These are phyloP conservation scores for Neofusicoccum cordaticola DNA, from an alignment of 2,329 filamentous ascomycete genomes.

Conservation along the genomic window DNA sequence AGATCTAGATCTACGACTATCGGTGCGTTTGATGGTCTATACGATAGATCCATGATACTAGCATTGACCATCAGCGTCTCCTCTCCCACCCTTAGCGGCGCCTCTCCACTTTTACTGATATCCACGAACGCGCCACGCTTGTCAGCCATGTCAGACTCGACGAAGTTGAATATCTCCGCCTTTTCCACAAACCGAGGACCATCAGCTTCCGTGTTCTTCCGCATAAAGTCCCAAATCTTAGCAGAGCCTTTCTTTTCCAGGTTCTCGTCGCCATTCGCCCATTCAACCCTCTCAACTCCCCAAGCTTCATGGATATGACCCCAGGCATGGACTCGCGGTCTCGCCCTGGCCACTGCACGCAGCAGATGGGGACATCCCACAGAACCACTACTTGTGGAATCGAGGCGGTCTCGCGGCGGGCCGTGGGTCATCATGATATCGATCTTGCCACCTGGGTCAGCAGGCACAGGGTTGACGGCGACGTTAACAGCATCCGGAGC, in stretches of 20 bases:
- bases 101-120: constrained; percentile 26
- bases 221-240: too few species aligned
- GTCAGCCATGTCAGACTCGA: constrained; percentile 22
- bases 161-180: constrained; percentile 19
- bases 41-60: constrained; percentile 52
- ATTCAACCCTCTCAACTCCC: constrained; percentile 37
- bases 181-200: not conserved
- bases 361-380: constrained; percentile 58
- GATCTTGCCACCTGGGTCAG: constrained; percentile 45
- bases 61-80: constrained; percentile 60
- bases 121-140: constrained; percentile 31
- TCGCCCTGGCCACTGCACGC: constrained; percentile 48
- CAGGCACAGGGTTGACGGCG: constrained; percentile 26
- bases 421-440: constrained; percentile 63
- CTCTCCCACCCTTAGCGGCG: constrained; percentile 42
- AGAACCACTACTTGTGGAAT: constrained; percentile 32
- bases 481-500: constrained; percentile 22
- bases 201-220: too few species aligned
- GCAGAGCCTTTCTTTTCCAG: not conserved
- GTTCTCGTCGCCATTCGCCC: constrained; percentile 29
- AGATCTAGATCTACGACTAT: constrained; percentile 57
- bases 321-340: constrained; percentile 59
- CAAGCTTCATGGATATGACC: constrained; percentile 60
- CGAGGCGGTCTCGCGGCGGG: constrained; percentile 53
- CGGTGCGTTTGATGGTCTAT: constrained; percentile 51